Percentiles rank a stretch among this genome's conserved stretches.
phyloP scores from a whole-genome alignment of 1,139 yeast genomes.

The Geotrichum cucujoidarum region DNA sequence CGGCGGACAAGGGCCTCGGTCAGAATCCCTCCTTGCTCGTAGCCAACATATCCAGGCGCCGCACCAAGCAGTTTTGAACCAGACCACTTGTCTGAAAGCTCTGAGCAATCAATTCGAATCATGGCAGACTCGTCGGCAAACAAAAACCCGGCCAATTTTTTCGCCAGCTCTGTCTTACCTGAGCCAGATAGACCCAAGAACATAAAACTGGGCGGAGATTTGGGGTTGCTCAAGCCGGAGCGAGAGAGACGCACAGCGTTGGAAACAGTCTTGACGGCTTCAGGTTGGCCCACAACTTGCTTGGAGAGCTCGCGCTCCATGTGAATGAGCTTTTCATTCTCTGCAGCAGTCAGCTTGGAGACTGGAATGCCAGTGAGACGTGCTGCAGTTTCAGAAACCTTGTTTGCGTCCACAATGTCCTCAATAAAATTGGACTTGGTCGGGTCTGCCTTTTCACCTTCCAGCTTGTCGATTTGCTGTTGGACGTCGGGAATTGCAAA shows the following conservation, averaged over 20 bases:
- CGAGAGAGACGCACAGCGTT: constrained; percentile 88
- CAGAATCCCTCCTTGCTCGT: constrained; percentile 92
- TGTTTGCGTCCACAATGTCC: constrained; percentile 88
- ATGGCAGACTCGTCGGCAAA: constrained; percentile 94
- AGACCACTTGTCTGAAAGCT: constrained; percentile 88
- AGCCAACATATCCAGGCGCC: constrained; percentile 96
- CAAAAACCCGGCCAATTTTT: constrained; percentile 89
- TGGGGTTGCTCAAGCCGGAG: constrained; percentile 90
- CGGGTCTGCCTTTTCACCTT: constrained; percentile 55
- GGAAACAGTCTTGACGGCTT: constrained; percentile 92
- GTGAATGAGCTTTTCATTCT: constrained; percentile 82
- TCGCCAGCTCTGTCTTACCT: constrained; percentile 95
- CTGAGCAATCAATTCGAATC: constrained; percentile 96
- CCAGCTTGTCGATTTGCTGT: constrained; percentile 68
- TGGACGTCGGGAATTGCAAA: constrained; percentile 93
- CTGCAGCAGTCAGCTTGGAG: constrained; percentile 87
- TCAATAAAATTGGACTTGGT: constrained; percentile 60
- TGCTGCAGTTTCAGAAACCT: constrained; percentile 95
- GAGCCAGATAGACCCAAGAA: constrained; percentile 94
- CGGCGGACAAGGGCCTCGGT: constrained; percentile 85
- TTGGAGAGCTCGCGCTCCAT: constrained; percentile 84
- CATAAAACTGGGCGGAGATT: constrained; percentile 91
- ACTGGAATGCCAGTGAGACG: constrained; percentile 96
- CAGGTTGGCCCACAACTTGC: constrained; percentile 89
- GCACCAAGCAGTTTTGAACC: constrained; percentile 93